These are phyloP conservation scores for Plasmodium cynomolgi DNA, from an alignment of 169 alveolate species.

Conservation along the genomic window DNA sequence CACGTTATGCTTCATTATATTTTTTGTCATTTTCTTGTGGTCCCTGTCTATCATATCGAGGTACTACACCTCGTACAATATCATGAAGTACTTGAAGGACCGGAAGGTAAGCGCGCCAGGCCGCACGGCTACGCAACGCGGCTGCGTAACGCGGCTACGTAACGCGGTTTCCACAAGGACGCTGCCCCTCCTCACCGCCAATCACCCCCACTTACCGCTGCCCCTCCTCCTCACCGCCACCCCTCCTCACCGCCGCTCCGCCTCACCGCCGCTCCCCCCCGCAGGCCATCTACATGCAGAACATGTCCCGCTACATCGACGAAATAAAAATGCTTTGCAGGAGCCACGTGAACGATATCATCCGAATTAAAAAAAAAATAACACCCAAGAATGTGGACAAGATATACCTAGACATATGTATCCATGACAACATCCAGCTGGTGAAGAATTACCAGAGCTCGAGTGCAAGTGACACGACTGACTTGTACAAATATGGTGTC, in stretches of 20 bases:
- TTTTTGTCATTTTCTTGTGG: slow-evolving; percentile 37
- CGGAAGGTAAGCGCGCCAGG: slow-evolving; percentile 23
- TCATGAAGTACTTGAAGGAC: slow-evolving; percentile 31
- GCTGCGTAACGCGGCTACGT: not conserved
- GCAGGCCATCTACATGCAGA: slow-evolving; percentile 58
- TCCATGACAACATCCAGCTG: slow-evolving; percentile 23
- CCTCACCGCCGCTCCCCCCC: not conserved
- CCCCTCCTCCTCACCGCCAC: not conserved
- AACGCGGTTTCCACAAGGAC: not conserved
- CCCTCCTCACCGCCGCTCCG: not conserved
- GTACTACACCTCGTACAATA: slow-evolving; percentile 18
- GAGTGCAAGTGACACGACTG: slow-evolving; percentile 16
- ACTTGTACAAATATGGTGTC: slow-evolving; percentile 8
- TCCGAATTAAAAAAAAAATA: slow-evolving; percentile 45
- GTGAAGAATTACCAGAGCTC: slow-evolving; percentile 36
- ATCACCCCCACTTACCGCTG: not conserved
- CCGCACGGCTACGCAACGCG: not conserved
- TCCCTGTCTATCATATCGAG: slow-evolving; percentile 5
- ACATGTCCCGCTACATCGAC: slow-evolving; percentile 22
- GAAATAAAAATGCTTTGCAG: slow-evolving; percentile 45
- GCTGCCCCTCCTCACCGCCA: not conserved
- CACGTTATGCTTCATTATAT: slow-evolving; percentile 33
- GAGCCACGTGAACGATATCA: slow-evolving; percentile 58
- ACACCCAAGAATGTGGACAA: slow-evolving; percentile 31
- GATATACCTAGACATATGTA: slow-evolving; percentile 27